Base-by-base conservation (phyloP, 139 green algal genomes). In the Volvox reticuliferus region DNA sequence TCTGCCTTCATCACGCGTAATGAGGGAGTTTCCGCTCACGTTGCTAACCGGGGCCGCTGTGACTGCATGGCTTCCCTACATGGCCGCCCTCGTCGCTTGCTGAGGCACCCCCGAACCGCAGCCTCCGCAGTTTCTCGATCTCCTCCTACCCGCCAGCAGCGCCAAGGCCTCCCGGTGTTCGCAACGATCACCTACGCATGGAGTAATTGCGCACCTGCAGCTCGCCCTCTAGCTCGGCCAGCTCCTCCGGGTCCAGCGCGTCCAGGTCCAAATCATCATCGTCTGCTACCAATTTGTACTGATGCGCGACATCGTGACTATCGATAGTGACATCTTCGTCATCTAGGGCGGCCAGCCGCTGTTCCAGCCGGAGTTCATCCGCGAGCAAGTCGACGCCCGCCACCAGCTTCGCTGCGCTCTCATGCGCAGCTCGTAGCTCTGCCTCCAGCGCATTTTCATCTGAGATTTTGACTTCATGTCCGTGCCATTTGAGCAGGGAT, bases 211-310 rank as follows among this genome's bases (percentile, higher is more conserved):
- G 1, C 71, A 90, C 86, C 86, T 44, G 50, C 86, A 90, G 86
- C 86, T 90, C 86, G 6, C 55, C 86, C 86, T 90, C 50, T 19
- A 90, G 86, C 73, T 76, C 73, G 12, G 71, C 86, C 30, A 90
- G n/a, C 50, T 90, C 86, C 19, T 90, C 86, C 20, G 73, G 12
- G 44, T 76, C 71, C 30, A 90, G 19, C 1, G 73, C 2, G 73
- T 76, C 71, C 19, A 90, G 19, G 5, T 83, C 73, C 44, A 90
- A 19, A 22, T 83, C 86, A 19, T 75, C 86, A 24, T 18, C 86
- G 9, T 61, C 81, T 1, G 6, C 81, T 17, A 0, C 14, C 14
- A 50, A 28, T 2, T 65, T 24, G 44, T 14, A 5, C 44, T 55
- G 44, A 55, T 55, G 5, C 5, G 44, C 9, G 44, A 9, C 44